Base-by-base conservation (phyloP, 2,329 filamentous ascomycete genomes). In the Cercospora sp. region DNA sequence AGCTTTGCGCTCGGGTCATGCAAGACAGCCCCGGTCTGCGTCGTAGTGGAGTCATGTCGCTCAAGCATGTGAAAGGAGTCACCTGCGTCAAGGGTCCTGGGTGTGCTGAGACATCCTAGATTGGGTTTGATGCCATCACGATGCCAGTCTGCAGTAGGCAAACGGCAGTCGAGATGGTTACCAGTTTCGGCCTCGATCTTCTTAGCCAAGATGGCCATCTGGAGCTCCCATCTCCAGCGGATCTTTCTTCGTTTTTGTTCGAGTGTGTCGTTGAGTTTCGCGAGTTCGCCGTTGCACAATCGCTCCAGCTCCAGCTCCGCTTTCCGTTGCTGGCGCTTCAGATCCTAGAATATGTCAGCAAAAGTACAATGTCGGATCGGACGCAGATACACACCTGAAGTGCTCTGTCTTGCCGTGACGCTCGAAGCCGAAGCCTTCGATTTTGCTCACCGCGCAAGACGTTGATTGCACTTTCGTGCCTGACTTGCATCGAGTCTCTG, bases 391-490 rank as follows among this genome's bases (percentile, higher is more conserved):
- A 43, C 16, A 61, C 59, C 37, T 64, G 73, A 2, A 81, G 63
- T 63, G 82, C 81, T n/a, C 74, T 71, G 24, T 81, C 76, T 66
- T 83, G 81, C 61, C 80, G 77, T 60, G 79, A 75, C 5, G 76
- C 62, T 21, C 79, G 78, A 7, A 74, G 68, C 59, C 78, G 78
- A 55, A 79, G 74, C 7, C 81, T 77, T 34, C 81, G 74, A 51
- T 79, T 78, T 72, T 85, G 83, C 67, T 81, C 79, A 24, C 81
- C 82, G 10, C 82, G 76, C 7, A 84, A 70, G 6, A 84, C 82
- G 58, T 83, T 83, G 71, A 84, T 83, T 12, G 81, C 81, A 61
- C 78, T 81, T 21, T 78, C 77, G 59, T 85, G 82, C 70, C 80
- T 81, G 9, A 72, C 74, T 6, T 80, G 79, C 61, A 85, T 78